Evolutionary conservation across 192 early-diverging fungal genomes (phyloP), one percentile per base, ranked within the genome.

Genomic region (Phlyctochytrium arcticum): DNA sequence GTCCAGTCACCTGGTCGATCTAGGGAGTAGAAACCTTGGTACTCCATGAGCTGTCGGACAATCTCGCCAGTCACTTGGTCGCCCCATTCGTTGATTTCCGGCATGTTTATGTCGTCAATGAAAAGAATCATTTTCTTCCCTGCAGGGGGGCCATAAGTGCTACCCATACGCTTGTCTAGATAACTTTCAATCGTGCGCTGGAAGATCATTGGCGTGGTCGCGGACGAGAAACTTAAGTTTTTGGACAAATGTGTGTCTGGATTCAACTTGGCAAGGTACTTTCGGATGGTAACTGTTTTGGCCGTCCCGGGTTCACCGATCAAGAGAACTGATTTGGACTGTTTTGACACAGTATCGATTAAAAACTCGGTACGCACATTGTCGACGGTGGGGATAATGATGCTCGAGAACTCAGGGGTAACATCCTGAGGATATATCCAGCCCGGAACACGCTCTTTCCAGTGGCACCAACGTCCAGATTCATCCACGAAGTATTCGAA

Each of bases 71-170:
- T 85, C 9, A 85, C 77, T 62, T 86, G 84, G 61, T 86, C 84
- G 36, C 84, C 84, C 84, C 84, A 86, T 60, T 86, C 83, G 67
- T 86, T 86, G 65, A 86, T 86, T 54, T 86, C 84, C 23, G 84
- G 84, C 83, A 86, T 86, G 56, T 85, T 86, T 54, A 86, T 73
- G 57, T 86, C 84, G 68, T 86, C 84, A 50, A 86, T 75, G 59
- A 86, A 86, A 17, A 86, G 60, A 9, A 78, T 73, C 84, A 86
- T 86, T 54, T 83, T 85, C 56, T 86, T 86, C 26, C 84, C 84
- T 34, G 83, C 82, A 15, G 84, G 84, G 5, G 84, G 84, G 10
- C 84, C 84, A 58, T 85, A 86, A 0, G 84, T 86, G 0, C 80
- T 83, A 12, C 84, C 84, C 84, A 86, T 86, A 6, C 82, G 69